A percentile compares a stretch with the other conserved stretches of the same genome.
phyloP scores from a whole-genome alignment of 2,329 filamentous ascomycete genomes.

The Alternaria triticina region DNA sequence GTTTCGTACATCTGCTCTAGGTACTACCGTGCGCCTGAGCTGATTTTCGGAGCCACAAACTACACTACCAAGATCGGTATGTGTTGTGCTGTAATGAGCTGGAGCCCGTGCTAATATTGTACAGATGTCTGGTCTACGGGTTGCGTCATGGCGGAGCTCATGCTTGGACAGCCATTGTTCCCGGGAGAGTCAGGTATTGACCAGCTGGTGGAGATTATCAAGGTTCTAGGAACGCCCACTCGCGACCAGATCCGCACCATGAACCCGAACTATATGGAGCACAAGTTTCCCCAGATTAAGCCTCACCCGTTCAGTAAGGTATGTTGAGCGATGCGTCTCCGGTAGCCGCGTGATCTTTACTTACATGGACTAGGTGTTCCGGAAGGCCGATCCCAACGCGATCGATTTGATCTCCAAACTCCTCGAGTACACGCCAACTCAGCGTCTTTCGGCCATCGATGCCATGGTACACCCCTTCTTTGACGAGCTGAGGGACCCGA shows the following conservation, averaged over 20 bases:
- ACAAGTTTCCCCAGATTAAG: conserved; percentile 99
- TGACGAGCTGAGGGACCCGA: conserved; percentile 92
- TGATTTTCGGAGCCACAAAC: conserved; percentile 98
- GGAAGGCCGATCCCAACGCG: conserved; percentile 89
- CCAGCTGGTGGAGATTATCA: conserved; percentile 98
- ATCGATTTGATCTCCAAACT: conserved; percentile 94
- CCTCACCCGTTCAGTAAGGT: conserved; percentile 98
- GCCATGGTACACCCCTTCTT: conserved; percentile 99
- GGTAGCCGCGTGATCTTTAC: background rate
- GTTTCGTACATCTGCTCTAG: conserved; percentile 99
- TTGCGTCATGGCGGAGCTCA: conserved; percentile 98
- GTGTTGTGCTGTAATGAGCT: conserved; percentile 40
- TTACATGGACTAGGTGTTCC: conserved; percentile 72
- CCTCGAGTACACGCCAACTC: conserved; percentile 95
- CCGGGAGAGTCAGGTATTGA: conserved; percentile 98
- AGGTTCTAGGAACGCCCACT: conserved; percentile 94
- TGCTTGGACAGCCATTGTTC: conserved; percentile 97
- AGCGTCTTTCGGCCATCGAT: conserved; percentile 89
- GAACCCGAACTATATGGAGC: conserved; percentile 99
- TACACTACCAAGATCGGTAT: conserved; percentile 99
- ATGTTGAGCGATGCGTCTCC: conserved; percentile 17
- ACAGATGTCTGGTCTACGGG: conserved; percentile 98
- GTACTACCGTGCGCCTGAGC: conserved; percentile 96
- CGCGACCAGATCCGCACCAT: conserved; percentile 98
- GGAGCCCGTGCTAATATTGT: conserved; percentile 24